Percentiles rank a stretch among this genome's conserved stretches.
Evolutionary conservation across 768 basidiomycete genomes (phyloP).

Genomic region (Tremella mesenterica): DNA sequence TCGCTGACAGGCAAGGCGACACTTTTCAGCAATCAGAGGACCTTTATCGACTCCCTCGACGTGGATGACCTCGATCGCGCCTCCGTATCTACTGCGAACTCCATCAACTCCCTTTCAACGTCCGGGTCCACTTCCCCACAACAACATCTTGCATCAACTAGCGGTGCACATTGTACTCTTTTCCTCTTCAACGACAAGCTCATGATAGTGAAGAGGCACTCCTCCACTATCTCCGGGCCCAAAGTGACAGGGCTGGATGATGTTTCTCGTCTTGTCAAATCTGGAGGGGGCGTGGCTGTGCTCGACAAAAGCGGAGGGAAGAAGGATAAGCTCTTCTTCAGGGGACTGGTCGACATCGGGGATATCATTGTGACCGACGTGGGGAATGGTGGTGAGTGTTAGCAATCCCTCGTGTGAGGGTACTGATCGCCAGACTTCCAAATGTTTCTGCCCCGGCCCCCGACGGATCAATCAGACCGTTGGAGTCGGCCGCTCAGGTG

Average conservation of each 20-base stretch:
- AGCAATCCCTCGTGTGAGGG: neutral
- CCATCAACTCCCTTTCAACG: constrained; percentile 33
- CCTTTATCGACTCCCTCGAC: constrained; percentile 85
- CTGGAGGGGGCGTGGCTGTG: constrained; percentile 58
- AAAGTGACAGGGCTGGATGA: constrained; percentile 54
- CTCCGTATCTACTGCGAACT: constrained; percentile 1
- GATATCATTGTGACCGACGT: constrained; percentile 69
- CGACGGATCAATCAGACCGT: constrained; percentile 68
- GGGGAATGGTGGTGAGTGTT: constrained; percentile 65
- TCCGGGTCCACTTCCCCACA: constrained; percentile 50
- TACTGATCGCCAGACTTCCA: constrained; percentile 59
- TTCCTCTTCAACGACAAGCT: constrained; percentile 93
- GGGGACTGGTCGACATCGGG: constrained; percentile 72
- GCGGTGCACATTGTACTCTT: constrained; percentile 72
- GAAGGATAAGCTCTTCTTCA: constrained; percentile 72
- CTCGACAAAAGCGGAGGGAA: constrained; percentile 55
- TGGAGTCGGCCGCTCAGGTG: constrained; percentile 86
- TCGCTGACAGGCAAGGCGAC: constrained; percentile 49
- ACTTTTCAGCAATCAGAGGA: constrained; percentile 77
- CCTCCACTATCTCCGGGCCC: constrained; percentile 33
- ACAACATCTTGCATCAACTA: constrained; percentile 18
- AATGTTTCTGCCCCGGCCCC: constrained; percentile 72
- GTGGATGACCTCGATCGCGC: constrained; percentile 59
- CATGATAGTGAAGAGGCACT: constrained; percentile 74
- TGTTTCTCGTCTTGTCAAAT: constrained; percentile 50